A percentile compares a stretch with the other conserved stretches of the same genome.
phyloP scores from a whole-genome alignment of 768 basidiomycete genomes.

The Pholiota microspora region DNA sequence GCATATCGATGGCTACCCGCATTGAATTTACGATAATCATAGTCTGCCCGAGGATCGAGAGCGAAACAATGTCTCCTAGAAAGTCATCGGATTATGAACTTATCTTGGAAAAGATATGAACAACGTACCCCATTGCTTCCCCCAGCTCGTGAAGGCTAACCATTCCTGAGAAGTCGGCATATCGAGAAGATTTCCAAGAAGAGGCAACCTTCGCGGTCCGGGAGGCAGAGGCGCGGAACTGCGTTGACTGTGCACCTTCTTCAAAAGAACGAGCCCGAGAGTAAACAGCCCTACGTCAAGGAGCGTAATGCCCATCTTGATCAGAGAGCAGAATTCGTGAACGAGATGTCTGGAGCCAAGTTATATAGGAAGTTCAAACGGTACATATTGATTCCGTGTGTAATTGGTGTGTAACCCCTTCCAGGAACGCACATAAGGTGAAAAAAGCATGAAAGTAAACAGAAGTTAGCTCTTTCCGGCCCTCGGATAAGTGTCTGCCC shows the following conservation, averaged over 20 bases:
- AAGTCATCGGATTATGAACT: not conserved
- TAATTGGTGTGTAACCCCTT: too few species aligned
- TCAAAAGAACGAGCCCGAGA: constrained; percentile 18
- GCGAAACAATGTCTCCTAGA: constrained; percentile 44
- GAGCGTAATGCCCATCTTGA: constrained; percentile 2
- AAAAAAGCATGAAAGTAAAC: constrained; percentile 9
- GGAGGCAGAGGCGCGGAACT: constrained; percentile 34
- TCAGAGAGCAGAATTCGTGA: not conserved
- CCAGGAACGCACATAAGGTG: too few species aligned
- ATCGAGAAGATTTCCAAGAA: constrained; percentile 48
- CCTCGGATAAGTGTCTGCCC: not conserved
- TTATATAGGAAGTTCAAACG: not conserved
- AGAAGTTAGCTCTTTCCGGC: not conserved
- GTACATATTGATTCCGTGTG: not conserved
- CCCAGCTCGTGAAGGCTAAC: constrained; percentile 45
- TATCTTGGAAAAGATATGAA: not conserved
- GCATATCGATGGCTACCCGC: constrained; percentile 42
- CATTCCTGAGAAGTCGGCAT: constrained; percentile 47
- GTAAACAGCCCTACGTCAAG: constrained; percentile 18
- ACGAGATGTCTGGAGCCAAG: not conserved
- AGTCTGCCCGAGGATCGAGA: constrained; percentile 43
- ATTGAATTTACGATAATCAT: constrained; percentile 43
- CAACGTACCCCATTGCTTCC: constrained; percentile 37
- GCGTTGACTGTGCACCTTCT: constrained; percentile 15
- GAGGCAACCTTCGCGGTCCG: constrained; percentile 41